Percentiles rank a stretch among this genome's conserved stretches.
Evolutionary conservation across 805 yeast genomes (phyloP).

Genomic region (Metschnikowia shivogae): DNA sequence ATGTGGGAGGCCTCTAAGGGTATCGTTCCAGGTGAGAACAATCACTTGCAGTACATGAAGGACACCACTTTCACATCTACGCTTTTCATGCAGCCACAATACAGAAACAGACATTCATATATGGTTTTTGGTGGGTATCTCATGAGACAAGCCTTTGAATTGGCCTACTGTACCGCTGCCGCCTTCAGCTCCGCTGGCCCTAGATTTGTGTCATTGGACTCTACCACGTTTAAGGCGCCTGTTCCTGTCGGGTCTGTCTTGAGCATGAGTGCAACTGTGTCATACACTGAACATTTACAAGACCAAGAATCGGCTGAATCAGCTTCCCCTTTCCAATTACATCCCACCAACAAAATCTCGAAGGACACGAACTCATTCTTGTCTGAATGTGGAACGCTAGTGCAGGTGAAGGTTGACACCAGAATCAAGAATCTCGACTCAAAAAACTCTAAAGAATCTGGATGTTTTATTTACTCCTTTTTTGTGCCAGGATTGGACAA

Average conservation of each 20-base stretch:
- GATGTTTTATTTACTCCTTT: slow-evolving; percentile 85
- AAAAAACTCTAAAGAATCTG: slow-evolving; percentile 63
- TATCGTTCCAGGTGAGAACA: slow-evolving; percentile 10
- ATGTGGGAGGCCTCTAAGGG: slow-evolving; percentile 52
- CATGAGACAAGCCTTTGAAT: slow-evolving; percentile 87
- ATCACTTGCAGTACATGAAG: slow-evolving; percentile 58
- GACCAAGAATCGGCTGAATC: slow-evolving; percentile 24
- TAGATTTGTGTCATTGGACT: slow-evolving; percentile 82
- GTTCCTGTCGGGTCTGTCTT: slow-evolving; percentile 94
- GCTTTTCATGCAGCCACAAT: slow-evolving; percentile 93
- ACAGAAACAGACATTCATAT: slow-evolving; percentile 88
- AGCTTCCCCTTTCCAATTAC: slow-evolving; percentile 42
- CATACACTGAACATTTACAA: slow-evolving; percentile 79
- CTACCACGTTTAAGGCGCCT: slow-evolving; percentile 88
- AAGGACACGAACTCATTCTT: slow-evolving; percentile 54
- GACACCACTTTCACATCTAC: slow-evolving; percentile 72
- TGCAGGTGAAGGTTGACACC: slow-evolving; percentile 88
- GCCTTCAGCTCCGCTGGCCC: slow-evolving; percentile 84
- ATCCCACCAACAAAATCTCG: slow-evolving; percentile 54
- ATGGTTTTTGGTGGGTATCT: slow-evolving; percentile 95
- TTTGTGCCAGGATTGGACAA: slow-evolving; percentile 64
- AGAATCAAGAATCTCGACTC: slow-evolving; percentile 65
- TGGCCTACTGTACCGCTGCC: slow-evolving; percentile 91
- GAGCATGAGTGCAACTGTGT: slow-evolving; percentile 75
- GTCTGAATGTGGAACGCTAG: slow-evolving; percentile 76